Base-by-base conservation (phyloP, 345 rosid species). In the Ceriops zippeliana region DNA sequence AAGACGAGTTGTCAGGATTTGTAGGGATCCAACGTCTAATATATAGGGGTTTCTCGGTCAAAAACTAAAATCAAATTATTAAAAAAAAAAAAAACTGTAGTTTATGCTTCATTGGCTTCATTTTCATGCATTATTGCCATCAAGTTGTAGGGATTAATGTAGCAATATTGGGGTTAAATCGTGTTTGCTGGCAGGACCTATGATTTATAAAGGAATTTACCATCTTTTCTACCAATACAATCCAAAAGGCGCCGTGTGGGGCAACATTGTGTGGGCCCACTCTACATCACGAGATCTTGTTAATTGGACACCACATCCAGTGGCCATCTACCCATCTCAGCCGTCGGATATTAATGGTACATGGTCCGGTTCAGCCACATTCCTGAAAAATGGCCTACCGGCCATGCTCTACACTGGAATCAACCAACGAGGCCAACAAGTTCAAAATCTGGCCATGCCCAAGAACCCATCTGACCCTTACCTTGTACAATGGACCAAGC, bases 261-360 rank as follows among this genome's bases (percentile, higher is more conserved):
- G 88, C 31, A 81, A 86, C 78, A 86, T 85, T 1, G 92, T 92
- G 17, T 90, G 95, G 96, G 98, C 84, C 54, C 98, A 92, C 63
- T 87, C 98, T 9, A 88, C 92, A 49, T 92, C 96, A 13, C 76
- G 57, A 30, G 93, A 92, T 49, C 84, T 90, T 26, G 74, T 90
- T 2, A 87, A 86, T 71, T 92, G 96, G 95, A 68, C 47, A 51
- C 86, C 92, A 27, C 95, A 83, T 21, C 66, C 66, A 27, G 73
- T 62, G 0, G 91, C 90, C 58, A 81, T 90, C 74, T 78, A 63
- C 58, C 91, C 91, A 58, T 85, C 98, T 19, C 75, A 82, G 30
- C 81, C 73, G 1, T 78, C 65, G 10, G 96, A 92, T 68, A 72
- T 82, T 65, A 84, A 85, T 19, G 96, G 96, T 7, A 71, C 87